Percentiles rank a stretch among this genome's conserved stretches.
Conservation (phyloP, 2,329 filamentous ascomycete species). For the Trichoderma lentiforme region DNA sequence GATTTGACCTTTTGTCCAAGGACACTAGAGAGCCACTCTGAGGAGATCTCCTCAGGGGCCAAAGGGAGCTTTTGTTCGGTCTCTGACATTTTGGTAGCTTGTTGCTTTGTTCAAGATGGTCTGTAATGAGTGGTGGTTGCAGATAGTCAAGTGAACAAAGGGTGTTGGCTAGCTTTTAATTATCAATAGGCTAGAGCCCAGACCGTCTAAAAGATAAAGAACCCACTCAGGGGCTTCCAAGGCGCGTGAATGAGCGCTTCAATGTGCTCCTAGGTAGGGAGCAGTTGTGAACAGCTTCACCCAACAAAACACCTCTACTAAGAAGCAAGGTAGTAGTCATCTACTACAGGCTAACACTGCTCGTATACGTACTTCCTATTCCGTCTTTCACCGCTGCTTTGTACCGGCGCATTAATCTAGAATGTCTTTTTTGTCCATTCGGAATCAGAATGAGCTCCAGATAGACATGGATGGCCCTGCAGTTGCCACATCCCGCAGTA, state of each 20-base stretch:
- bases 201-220: background rate
- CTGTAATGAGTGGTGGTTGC: background rate
- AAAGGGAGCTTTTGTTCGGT: background rate
- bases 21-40: background rate
- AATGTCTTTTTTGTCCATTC: background rate
- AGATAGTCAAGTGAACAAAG: background rate
- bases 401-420: background rate
- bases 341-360: background rate
- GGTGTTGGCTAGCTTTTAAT: background rate
- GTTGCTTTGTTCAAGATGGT: background rate
- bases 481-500: background rate
- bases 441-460: background rate
- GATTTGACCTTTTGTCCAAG: background rate
- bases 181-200: background rate
- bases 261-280: background rate
- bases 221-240: background rate
- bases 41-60: background rate
- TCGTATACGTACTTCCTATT: background rate
- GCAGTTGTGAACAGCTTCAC: background rate
- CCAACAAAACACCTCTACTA: background rate
- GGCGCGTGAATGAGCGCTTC: background rate
- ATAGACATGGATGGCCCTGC: background rate
- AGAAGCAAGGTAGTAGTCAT: background rate
- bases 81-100: background rate
- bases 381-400: constrained; percentile 2